These are phyloP conservation scores for Taiozyma sp. DNA, from an alignment of 1,139 yeast genomes.

Conservation along the genomic window DNA sequence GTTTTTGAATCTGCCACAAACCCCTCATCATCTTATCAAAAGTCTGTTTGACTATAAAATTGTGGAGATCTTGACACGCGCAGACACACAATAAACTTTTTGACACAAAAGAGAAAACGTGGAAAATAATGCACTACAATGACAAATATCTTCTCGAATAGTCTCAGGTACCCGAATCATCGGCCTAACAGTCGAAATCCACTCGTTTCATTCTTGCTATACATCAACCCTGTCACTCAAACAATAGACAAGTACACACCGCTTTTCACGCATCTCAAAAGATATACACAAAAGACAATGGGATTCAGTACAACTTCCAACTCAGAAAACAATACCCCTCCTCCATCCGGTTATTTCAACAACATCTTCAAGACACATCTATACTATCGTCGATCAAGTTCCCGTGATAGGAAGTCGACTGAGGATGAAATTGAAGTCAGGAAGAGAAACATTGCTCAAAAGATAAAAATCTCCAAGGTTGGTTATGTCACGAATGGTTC, in stretches of 20 bases:
- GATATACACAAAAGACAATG: background rate
- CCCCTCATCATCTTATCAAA: background rate
- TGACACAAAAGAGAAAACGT: background rate
- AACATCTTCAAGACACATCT: conserved; percentile 6
- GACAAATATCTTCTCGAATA: background rate
- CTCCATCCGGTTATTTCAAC: conserved; percentile 6
- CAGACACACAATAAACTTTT: background rate
- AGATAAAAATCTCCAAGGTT: background rate
- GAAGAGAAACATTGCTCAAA: background rate
- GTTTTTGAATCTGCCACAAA: background rate
- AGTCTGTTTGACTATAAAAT: background rate
- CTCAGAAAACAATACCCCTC: background rate
- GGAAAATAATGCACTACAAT: no score
- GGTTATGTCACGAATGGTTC: background rate
- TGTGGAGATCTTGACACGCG: background rate
- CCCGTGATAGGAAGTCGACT: background rate
- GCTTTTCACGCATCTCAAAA: background rate
- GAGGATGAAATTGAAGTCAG: background rate
- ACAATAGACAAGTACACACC: background rate
- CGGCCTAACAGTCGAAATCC: background rate
- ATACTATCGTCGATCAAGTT: conserved; percentile 1
- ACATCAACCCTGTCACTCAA: background rate
- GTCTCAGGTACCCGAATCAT: background rate
- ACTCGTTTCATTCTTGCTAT: conserved; percentile 4
- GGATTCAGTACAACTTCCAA: background rate